Evolutionary conservation across 164 flowering plant genomes (phyloP), one percentile per base, ranked within the genome.

Genomic region (Echeveria elegans): DNA sequence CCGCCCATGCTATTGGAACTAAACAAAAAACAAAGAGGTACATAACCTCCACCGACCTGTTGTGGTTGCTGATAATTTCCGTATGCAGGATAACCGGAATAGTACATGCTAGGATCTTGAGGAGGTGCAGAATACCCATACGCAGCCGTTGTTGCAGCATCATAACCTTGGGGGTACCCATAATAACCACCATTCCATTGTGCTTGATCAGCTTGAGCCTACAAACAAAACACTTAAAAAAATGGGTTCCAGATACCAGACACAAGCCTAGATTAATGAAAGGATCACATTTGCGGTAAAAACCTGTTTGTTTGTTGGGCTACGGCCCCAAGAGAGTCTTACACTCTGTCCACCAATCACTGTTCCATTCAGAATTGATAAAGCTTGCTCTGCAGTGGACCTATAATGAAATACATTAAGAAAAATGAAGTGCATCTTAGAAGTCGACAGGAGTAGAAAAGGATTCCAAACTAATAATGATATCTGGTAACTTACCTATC

Each of bases 271-370:
- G 1, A 28, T 2, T 56, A 10, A 12, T 18, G 23, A 2, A 56
- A 56, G 18, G 32, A 28, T 5, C 61, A 38, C 28, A n/a, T 3
- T 3, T 34, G 14, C 23, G 34, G 24, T 14, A 59, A 29, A 29
- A 52, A 87, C 92, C 93, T 90, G 93, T 74, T 85, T 88, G 83
- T 69, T 85, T 47, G 96, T 75, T 61, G 91, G 88, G 70, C 88
- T 85, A 66, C 88, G 96, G 0, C 96, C 96, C 96, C 92, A 90
- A 58, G 97, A 88, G 66, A 90, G 89, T 21, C 96, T 69, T 72
- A 90, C 76, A 72, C 64, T 86, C 64, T 81, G 84, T 12, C 85
- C 87, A 28, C 93, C 91, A 56, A 88, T 70, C 26, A 58, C 79
- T 24, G 82, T 79, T 23, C 93, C 91, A 77, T 90, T 85, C 73